Percentiles rank a stretch among this genome's conserved stretches.
Evolutionary conservation across 2,329 filamentous ascomycete species (phyloP).

Genomic region (Diaporthe ampelina): DNA sequence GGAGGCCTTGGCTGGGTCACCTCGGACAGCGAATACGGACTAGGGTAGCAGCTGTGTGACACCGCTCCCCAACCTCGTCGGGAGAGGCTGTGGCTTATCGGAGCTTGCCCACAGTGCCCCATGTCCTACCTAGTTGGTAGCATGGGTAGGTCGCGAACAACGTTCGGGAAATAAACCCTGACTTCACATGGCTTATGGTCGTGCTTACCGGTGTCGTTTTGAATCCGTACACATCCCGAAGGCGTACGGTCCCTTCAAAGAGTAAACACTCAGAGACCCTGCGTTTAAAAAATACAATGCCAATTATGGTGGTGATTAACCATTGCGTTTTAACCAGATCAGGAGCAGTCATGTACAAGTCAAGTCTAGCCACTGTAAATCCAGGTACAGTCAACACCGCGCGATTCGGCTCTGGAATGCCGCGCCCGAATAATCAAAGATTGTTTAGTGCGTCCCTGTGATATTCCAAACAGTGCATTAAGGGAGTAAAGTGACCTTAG

Average conservation of each 20-base stretch:
- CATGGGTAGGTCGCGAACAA: neutral
- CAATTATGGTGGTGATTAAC: neutral
- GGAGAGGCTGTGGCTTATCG: no score
- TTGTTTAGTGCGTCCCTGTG: no score
- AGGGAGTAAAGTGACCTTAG: neutral
- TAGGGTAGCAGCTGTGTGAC: neutral
- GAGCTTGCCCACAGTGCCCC: neutral
- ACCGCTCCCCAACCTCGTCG: neutral
- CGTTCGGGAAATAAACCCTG: neutral
- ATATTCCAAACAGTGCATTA: neutral
- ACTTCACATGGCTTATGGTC: neutral
- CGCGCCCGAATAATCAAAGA: no score
- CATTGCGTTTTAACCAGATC: neutral
- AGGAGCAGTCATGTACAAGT: no score
- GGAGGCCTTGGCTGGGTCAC: neutral
- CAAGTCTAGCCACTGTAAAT: neutral
- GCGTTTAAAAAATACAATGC: no score
- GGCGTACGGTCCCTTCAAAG: no score
- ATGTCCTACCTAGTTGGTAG: no score
- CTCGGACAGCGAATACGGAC: constrained; percentile 12
- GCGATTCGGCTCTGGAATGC: no score
- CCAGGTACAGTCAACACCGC: neutral
- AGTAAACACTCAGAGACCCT: no score
- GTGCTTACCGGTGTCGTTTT: no score
- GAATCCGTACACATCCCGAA: no score